Conservation (phyloP, 305 asterid genomes). For the Caryopteris hybrid region DNA sequence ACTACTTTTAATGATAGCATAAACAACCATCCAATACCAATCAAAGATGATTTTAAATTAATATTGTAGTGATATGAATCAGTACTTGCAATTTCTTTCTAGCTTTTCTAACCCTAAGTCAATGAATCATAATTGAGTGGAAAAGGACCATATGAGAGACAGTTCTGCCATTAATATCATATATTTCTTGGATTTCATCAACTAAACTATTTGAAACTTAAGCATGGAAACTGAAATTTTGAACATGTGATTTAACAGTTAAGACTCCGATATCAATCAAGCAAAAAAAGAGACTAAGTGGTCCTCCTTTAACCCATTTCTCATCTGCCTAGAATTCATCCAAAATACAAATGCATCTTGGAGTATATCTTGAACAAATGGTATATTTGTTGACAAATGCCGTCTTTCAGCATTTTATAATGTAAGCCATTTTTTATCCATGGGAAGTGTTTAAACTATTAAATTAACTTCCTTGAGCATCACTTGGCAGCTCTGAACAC, state of each 20-base stretch:
- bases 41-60: background rate
- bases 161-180: background rate
- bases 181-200: background rate
- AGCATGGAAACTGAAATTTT: background rate
- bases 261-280: too few relatives aligned
- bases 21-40: background rate
- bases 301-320: too few relatives aligned
- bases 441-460: background rate
- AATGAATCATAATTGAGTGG: background rate
- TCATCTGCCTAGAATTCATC: background rate
- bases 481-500: background rate
- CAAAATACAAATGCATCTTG: background rate
- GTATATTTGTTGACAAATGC: background rate
- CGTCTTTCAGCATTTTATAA: background rate
- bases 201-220: background rate
- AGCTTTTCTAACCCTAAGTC: background rate
- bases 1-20: background rate
- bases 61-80: background rate
- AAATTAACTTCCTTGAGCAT: background rate
- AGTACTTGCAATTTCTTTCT: background rate
- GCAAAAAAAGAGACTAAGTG: too few relatives aligned
- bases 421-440: background rate
- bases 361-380: background rate
- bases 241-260: too few relatives aligned
- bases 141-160: background rate